Conservation (phyloP, 331 rosid species). For the Spiraea crenata region DNA sequence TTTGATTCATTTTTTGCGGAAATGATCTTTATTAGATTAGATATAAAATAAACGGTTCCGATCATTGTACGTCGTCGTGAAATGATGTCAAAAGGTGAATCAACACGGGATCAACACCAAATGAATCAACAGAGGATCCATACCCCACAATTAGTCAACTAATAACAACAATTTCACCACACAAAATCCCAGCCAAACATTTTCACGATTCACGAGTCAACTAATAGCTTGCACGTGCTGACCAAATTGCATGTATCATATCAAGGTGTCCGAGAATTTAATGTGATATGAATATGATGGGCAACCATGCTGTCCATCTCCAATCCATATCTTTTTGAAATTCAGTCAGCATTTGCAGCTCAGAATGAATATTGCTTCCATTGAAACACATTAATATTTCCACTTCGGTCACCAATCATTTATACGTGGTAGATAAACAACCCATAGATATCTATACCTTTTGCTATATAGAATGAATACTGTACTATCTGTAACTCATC, state of each 20-base stretch:
- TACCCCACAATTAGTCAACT: background rate
- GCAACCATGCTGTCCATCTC: background rate
- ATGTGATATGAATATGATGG: background rate
- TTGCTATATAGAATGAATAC: too few relatives aligned
- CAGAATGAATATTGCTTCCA: background rate
- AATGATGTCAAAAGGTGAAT: too few relatives aligned
- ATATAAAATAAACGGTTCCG: too few relatives aligned
- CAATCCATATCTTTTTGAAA: background rate
- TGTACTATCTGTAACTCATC: too few relatives aligned
- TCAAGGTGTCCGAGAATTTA: background rate
- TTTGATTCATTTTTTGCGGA: too few relatives aligned
- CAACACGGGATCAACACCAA: too few relatives aligned
- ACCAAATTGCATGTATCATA: too few relatives aligned
- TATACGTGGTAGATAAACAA: background rate
- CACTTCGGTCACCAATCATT: background rate
- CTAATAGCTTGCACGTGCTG: background rate
- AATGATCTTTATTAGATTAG: too few relatives aligned
- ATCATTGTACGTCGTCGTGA: too few relatives aligned
- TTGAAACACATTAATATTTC: background rate
- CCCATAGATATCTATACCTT: too few relatives aligned
- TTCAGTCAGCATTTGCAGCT: constrained; percentile 16
- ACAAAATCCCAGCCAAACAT: background rate
- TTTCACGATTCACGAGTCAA: background rate
- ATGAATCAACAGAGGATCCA: too few relatives aligned
- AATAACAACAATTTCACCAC: background rate